phyloP scores from a whole-genome alignment of 2,329 filamentous ascomycete species.

The Epichloe elymi region DNA sequence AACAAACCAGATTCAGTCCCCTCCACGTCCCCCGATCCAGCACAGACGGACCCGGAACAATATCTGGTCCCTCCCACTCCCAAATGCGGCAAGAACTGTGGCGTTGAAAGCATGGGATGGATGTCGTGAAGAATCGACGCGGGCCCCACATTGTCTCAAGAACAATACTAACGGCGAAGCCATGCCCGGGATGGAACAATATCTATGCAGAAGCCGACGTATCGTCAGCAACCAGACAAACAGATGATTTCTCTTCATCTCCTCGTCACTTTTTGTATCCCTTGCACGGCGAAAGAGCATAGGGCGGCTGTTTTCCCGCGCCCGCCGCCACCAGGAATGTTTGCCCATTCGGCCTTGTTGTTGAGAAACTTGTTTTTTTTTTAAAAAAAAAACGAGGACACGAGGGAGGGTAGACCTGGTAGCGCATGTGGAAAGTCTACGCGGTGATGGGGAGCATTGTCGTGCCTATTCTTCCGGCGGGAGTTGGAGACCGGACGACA shows the following conservation, averaged over 20 bases:
- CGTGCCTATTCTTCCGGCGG: neutral
- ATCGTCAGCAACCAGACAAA: slow-evolving; percentile 1
- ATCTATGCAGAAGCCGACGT: slow-evolving; percentile 3
- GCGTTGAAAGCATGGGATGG: no score
- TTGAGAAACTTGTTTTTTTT: neutral
- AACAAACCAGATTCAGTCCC: no score
- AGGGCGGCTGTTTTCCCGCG: no score
- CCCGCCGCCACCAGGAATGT: no score
- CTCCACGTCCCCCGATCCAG: no score
- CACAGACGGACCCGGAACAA: no score
- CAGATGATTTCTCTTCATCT: neutral
- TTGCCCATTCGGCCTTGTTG: neutral
- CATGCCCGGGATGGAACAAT: slow-evolving; percentile 20
- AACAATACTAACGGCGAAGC: slow-evolving; percentile 22
- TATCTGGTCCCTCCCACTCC: no score
- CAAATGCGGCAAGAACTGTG: no score
- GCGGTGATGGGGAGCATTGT: neutral
- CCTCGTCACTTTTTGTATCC: neutral
- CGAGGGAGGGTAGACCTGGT: neutral
- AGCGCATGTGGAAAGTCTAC: neutral
- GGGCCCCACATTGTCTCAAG: slow-evolving; percentile 9
- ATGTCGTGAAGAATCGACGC: neutral
- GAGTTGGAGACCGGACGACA: neutral
- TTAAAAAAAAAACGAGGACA: no score
- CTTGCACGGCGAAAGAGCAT: no score